Percentiles rank a stretch among this genome's conserved stretches.
These are phyloP conservation scores for Starmerella vitae DNA, from an alignment of 805 yeast species.

Conservation along the genomic window DNA sequence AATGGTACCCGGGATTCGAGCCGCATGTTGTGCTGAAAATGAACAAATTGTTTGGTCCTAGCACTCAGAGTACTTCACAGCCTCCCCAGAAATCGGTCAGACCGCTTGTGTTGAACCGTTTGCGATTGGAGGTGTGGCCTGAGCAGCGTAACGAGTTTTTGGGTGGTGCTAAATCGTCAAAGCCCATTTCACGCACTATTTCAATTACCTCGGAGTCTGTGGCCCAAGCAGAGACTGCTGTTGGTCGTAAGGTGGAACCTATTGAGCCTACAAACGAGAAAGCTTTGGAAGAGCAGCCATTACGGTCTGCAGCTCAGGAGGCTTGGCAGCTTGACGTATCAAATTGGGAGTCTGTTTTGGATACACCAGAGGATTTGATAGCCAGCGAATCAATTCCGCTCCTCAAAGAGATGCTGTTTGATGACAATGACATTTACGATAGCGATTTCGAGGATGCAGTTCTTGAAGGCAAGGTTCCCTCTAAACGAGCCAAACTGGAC, in stretches of 20 bases:
- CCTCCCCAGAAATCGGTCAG: conserved; percentile 26
- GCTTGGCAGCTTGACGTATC: conserved; percentile 20
- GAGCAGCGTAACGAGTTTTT: conserved; percentile 46
- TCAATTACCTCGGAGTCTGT: background rate
- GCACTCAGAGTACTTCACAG: conserved; percentile 41
- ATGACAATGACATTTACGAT: conserved; percentile 26
- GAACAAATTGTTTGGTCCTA: conserved; percentile 53
- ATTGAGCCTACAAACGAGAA: background rate
- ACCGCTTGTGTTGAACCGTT: conserved; percentile 38
- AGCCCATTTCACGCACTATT: background rate
- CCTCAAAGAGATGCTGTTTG: conserved; percentile 15
- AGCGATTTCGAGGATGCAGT: conserved; percentile 45
- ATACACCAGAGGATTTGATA: conserved; percentile 52
- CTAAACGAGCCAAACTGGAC: conserved; percentile 38
- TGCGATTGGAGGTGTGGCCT: conserved; percentile 45
- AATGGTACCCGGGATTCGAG: conserved; percentile 51
- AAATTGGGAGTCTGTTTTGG: conserved; percentile 26
- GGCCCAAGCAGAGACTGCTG: conserved; percentile 1
- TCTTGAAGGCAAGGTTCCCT: conserved; percentile 45
- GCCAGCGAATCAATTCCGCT: conserved; percentile 4
- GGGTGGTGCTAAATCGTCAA: background rate
- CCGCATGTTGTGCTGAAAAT: conserved; percentile 44
- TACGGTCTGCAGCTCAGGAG: background rate
- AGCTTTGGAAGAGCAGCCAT: background rate
- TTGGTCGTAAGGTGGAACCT: conserved; percentile 3